phyloP scores from a whole-genome alignment of 2,329 filamentous ascomycete genomes.

The Aureobasidium sp. region DNA sequence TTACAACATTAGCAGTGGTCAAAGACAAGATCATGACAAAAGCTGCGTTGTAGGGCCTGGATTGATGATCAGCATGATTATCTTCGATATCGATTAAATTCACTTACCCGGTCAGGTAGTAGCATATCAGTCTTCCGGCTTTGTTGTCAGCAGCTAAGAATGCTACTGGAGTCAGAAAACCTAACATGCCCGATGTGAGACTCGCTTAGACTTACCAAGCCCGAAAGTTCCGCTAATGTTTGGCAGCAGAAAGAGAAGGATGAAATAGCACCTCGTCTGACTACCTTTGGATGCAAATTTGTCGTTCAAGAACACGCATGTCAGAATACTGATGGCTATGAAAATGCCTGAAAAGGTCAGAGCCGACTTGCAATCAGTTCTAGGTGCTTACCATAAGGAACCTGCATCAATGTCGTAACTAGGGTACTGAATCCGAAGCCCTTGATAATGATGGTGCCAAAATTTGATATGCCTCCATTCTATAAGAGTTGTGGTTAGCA shows the following conservation, averaged over 20 bases:
- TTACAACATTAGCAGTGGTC: conserved; percentile 40
- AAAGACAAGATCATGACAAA: conserved; percentile 41
- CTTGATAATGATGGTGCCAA: conserved; percentile 39
- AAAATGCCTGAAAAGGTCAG: conserved; percentile 26
- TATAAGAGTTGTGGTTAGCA: background rate
- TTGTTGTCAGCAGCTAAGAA: conserved; percentile 44
- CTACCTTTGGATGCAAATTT: conserved; percentile 18
- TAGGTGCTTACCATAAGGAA: conserved; percentile 31
- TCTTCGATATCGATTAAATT: background rate
- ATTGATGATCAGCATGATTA: conserved; percentile 21
- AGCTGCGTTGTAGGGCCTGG: conserved; percentile 42
- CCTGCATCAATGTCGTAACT: conserved; percentile 44
- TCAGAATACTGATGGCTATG: conserved; percentile 41
- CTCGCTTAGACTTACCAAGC: conserved; percentile 23
- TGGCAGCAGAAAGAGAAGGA: conserved; percentile 39
- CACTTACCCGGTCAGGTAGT: conserved; percentile 41
- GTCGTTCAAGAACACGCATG: conserved; percentile 39
- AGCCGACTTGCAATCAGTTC: too few relatives aligned
- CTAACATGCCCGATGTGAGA: too few relatives aligned
- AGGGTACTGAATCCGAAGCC: conserved; percentile 46
- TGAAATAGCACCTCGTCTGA: conserved; percentile 15
- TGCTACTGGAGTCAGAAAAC: conserved; percentile 19
- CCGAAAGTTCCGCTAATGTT: conserved; percentile 53
- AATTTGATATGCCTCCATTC: conserved; percentile 46
- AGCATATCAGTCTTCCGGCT: conserved; percentile 50